Conservation (phyloP, 352 stramenopile species). For the Phytophthora litchii region DNA sequence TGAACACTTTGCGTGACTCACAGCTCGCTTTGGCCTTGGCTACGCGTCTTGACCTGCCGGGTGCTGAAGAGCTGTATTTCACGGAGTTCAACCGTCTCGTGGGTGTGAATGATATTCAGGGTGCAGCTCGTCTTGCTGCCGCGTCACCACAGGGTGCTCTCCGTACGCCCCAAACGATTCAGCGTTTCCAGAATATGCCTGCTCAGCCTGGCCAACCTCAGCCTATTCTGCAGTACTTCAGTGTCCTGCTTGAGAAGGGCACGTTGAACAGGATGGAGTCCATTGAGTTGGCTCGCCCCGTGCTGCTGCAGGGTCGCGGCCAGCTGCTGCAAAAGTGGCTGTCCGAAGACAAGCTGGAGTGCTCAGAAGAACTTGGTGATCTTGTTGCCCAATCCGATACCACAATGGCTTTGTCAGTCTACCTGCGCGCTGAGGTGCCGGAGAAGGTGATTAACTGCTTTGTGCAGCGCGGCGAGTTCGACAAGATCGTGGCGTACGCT, state of each 20-base stretch:
- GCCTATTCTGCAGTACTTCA: constrained; percentile 99
- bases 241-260: constrained; percentile 97
- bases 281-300: constrained; percentile 97
- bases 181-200: constrained; percentile 98
- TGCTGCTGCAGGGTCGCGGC: constrained; percentile 97
- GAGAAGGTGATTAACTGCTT: constrained; percentile 99
- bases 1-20: constrained; percentile 97
- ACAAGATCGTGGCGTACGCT: constrained; percentile 98
- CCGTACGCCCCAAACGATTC: constrained; percentile 98
- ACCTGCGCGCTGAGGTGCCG: constrained; percentile 96
- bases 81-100: constrained; percentile 98
- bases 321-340: constrained; percentile 99
- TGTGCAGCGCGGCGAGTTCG: constrained; percentile 98
- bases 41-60: constrained; percentile 96
- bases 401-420: constrained; percentile 98
- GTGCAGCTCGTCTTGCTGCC: constrained; percentile 87
- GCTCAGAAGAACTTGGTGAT: constrained; percentile 97
- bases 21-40: constrained; percentile 96
- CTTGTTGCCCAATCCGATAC: constrained; percentile 95
- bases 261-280: constrained; percentile 99
- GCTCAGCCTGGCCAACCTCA: constrained; percentile 95
- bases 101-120: constrained; percentile 83
- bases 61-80: constrained; percentile 98
- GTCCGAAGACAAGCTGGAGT: constrained; percentile 99
- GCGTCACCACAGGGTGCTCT: constrained; percentile 92